phyloP scores from a whole-genome alignment of 2,329 filamentous ascomycete species.

The Sodiomyces alkalinus region DNA sequence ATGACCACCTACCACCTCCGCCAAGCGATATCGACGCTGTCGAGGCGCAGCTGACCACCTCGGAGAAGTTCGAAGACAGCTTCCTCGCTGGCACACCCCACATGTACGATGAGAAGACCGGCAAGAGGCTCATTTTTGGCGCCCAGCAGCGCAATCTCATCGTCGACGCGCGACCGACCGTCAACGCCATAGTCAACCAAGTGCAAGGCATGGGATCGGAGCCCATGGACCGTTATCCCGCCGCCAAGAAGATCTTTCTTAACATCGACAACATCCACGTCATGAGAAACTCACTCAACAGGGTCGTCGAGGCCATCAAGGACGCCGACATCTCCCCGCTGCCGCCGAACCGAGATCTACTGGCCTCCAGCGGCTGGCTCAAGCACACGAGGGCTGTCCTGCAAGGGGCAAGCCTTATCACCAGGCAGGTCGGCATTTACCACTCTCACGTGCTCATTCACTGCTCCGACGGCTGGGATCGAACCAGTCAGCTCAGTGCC shows the following conservation, averaged over 20 bases:
- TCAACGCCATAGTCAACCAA: slow-evolving; percentile 92
- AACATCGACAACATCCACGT: slow-evolving; percentile 98
- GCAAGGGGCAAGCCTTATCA: slow-evolving; percentile 72
- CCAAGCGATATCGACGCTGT: slow-evolving; percentile 35
- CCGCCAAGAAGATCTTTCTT: slow-evolving; percentile 79
- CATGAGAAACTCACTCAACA: slow-evolving; percentile 83
- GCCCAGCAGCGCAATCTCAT: slow-evolving; percentile 90
- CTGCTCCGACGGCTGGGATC: slow-evolving; percentile 97
- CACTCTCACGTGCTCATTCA: slow-evolving; percentile 94
- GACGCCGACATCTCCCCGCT: slow-evolving; percentile 79
- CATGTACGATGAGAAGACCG: slow-evolving; percentile 41
- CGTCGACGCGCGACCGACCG: slow-evolving; percentile 82
- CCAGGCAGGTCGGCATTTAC: slow-evolving; percentile 74
- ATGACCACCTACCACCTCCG: slow-evolving; percentile 23
- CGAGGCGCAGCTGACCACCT: slow-evolving; percentile 40
- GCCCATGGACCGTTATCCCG: slow-evolving; percentile 95
- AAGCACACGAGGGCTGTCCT: slow-evolving; percentile 77
- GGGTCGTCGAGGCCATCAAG: slow-evolving; percentile 78
- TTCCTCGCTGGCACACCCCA: slow-evolving; percentile 37
- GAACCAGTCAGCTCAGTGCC: slow-evolving; percentile 86
- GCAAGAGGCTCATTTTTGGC: slow-evolving; percentile 61
- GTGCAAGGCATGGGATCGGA: slow-evolving; percentile 86
- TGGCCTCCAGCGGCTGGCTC: slow-evolving; percentile 79
- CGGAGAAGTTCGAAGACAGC: slow-evolving; percentile 55
- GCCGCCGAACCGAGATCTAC: slow-evolving; percentile 64